Base-by-base conservation (phyloP, 441 rosid species). In the Gossypium aridum region DNA sequence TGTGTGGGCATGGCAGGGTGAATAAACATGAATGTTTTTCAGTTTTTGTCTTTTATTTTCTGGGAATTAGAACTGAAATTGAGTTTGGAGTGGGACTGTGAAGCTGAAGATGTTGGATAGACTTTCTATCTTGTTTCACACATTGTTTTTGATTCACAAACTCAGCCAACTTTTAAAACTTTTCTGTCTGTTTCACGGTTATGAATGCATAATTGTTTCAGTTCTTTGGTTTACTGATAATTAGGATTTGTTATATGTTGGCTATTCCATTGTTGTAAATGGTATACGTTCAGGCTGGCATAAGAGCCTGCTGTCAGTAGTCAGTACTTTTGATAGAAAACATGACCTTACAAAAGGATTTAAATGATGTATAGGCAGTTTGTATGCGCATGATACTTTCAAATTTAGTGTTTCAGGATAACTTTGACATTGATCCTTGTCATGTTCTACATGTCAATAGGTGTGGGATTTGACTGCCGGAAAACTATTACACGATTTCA, bases 381-480 rank as follows among this genome's bases (percentile, higher is more conserved):
- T 25, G n/a, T 37, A 17, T 47, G 25, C 2, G 49, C 63, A 25
- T 10, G 3, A 20, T 19, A 20, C 9, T 62, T 17, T 55, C 17
- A 28, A 39, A 13, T 54, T 54, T 71, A 0, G 45, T 13, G 13
- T 68, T 49, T 64, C 17, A 43, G 54, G 23, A 23, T 64, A 26
- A 20, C 55, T 76, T 74, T 23, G 62, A 59, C 34, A 45, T n/a
- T 71, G 19, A 77, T 45, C 68, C 49, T 68, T 77, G 3, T 39
- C 70, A 57, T 64, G 71, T 72, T 20, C 45, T 37, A 63, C 65
- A 13, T 65, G 74, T 66, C 28, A 71, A 77, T 77, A 96, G 99
- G 88, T 94, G 14, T 96, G 99, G 99, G 99, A 96, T 84, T 88
- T 96, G 87, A 96, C 99, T 74, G 99, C 99, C 78, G 99, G 99